phyloP scores from a whole-genome alignment of 2,329 filamentous ascomycete genomes.

The Zasmidium citrigriseum region DNA sequence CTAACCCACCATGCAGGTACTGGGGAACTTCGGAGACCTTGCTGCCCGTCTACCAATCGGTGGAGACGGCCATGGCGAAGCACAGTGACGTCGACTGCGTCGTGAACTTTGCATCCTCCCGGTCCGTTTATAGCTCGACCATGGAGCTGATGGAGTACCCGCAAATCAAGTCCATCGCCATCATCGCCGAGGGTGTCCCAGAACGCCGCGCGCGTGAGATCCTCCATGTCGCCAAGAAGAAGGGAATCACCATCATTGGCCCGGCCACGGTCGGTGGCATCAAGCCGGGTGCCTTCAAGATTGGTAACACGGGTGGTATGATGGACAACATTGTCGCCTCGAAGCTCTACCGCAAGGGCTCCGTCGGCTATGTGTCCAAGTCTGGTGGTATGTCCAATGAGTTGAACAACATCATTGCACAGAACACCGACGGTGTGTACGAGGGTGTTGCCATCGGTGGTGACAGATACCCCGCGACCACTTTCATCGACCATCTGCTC shows the following conservation, averaged over 20 bases:
- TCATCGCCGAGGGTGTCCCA: constrained; percentile 98
- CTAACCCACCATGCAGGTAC: constrained; percentile 59
- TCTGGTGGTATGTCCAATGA: constrained; percentile 99
- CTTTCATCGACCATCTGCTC: constrained; percentile 97
- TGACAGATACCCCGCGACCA: constrained; percentile 97
- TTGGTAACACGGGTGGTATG: constrained; percentile 99
- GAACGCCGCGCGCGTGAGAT: constrained; percentile 99
- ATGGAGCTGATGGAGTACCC: constrained; percentile 97
- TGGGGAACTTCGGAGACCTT: constrained; percentile 99
- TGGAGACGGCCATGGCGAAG: constrained; percentile 90
- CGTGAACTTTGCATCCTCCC: constrained; percentile 99
- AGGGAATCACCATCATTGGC: constrained; percentile 98
- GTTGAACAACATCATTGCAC: constrained; percentile 98
- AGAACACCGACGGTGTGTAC: constrained; percentile 96
- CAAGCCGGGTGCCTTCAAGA: constrained; percentile 99
- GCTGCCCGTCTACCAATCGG: constrained; percentile 95
- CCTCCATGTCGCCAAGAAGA: constrained; percentile 93
- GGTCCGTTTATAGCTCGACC: constrained; percentile 97
- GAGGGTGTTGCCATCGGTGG: constrained; percentile 99
- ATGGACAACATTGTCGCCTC: constrained; percentile 99
- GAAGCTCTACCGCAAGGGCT: constrained; percentile 99
- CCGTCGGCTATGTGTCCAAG: constrained; percentile 99
- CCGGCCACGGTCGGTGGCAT: constrained; percentile 98
- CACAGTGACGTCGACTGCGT: constrained; percentile 96
- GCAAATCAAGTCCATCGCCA: constrained; percentile 98